Conservation (phyloP, 2,329 filamentous ascomycete species). For the Trichophyton equinum region DNA sequence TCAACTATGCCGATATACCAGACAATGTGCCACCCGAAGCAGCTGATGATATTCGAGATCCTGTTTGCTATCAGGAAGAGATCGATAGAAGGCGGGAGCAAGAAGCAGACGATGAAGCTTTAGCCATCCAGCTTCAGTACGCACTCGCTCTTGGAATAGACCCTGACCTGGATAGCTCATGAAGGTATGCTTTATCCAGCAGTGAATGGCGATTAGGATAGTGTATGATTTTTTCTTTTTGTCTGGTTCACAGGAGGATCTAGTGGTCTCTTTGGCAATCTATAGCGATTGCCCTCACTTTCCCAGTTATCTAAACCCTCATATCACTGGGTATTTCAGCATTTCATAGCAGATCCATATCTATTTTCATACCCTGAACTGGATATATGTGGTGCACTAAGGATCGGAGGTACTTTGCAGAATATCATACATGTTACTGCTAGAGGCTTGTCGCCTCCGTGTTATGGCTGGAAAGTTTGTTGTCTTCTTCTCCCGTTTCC, state of each 20-base stretch:
- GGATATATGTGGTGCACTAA: not conserved
- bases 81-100: slow-evolving; percentile 36
- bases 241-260: too few relatives aligned
- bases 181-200: too few relatives aligned
- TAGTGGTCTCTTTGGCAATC: too few relatives aligned
- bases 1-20: slow-evolving; percentile 50
- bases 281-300: too few relatives aligned
- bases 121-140: slow-evolving; percentile 41
- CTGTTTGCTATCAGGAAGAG: slow-evolving; percentile 36
- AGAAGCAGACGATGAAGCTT: slow-evolving; percentile 37
- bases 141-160: too few relatives aligned
- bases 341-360: too few relatives aligned
- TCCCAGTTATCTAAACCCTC: too few relatives aligned
- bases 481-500: slow-evolving; percentile 10
- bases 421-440: slow-evolving; percentile 9
- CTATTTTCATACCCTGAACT: too few relatives aligned
- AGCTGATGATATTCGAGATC: slow-evolving; percentile 52
- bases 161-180: too few relatives aligned
- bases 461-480: not conserved
- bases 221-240: too few relatives aligned
- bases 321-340: too few relatives aligned
- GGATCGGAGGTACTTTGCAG: not conserved
- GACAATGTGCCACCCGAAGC: slow-evolving; percentile 50
- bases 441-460: not conserved
- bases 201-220: too few relatives aligned